Conservation (phyloP, 202 grass and related monocot genomes). For the Saccharum hybrid region DNA sequence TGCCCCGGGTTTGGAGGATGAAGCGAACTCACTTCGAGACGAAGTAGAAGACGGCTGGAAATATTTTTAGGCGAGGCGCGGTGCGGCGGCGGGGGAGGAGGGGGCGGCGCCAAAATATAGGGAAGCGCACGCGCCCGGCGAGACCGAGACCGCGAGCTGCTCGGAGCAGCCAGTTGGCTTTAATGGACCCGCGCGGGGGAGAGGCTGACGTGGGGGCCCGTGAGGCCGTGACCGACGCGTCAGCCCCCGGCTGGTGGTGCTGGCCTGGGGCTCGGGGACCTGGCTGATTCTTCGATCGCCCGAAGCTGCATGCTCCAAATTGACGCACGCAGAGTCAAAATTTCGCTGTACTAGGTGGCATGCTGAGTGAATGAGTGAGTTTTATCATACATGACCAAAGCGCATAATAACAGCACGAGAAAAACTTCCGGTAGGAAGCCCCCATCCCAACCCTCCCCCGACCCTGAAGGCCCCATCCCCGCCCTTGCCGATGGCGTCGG, state of each 20-base stretch:
- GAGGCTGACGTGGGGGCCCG: constrained; percentile 12
- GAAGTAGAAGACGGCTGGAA: background rate
- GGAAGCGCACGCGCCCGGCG: no score
- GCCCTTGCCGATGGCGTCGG: no score
- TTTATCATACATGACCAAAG: background rate
- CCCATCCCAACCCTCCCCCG: no score
- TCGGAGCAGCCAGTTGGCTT: background rate
- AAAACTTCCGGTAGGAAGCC: no score
- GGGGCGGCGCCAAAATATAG: background rate
- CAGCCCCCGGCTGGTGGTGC: background rate
- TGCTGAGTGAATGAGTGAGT: background rate
- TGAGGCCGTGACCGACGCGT: background rate
- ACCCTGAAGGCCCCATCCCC: no score
- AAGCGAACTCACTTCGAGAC: background rate
- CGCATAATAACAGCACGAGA: no score
- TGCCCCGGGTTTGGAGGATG: background rate
- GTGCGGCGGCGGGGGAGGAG: constrained; percentile 5
- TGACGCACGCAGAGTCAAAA: background rate
- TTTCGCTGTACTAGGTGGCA: background rate
- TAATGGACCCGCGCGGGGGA: background rate
- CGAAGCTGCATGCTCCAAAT: background rate
- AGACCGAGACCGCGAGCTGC: no score
- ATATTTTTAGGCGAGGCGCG: background rate
- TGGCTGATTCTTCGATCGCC: background rate
- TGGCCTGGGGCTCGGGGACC: background rate